A percentile compares a stretch with the other conserved stretches of the same genome.
Conservation (phyloP, 78 protist species). For the Trichosphaerium sp. region DNA sequence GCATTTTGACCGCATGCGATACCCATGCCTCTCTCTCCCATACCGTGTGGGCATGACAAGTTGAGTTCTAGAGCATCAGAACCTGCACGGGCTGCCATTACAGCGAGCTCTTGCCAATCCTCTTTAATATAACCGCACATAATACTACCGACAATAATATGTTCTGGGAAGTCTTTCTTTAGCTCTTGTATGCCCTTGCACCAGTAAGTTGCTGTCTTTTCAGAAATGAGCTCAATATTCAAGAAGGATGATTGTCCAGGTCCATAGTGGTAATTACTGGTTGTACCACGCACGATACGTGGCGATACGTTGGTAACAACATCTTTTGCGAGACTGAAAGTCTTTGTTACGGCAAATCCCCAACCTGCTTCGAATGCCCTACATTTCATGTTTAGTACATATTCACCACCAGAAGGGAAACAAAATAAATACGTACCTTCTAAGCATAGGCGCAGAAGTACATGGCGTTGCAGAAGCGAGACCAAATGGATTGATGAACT, state of each 20-base stretch:
- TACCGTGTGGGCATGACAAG: constrained; percentile 94
- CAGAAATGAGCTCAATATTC: constrained; percentile 91
- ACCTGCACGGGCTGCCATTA: constrained; percentile 60
- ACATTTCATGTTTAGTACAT: neutral
- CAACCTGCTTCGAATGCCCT: constrained; percentile 93
- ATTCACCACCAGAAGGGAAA: neutral
- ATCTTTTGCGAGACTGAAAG: constrained; percentile 85
- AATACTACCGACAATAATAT: constrained; percentile 72
- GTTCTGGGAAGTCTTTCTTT: constrained; percentile 76
- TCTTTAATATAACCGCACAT: constrained; percentile 74
- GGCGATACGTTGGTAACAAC: constrained; percentile 82
- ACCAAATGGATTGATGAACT: constrained; percentile 90
- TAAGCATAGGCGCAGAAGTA: constrained; percentile 75
- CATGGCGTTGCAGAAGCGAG: constrained; percentile 89
- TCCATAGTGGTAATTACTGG: constrained; percentile 66
- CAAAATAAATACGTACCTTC: neutral
- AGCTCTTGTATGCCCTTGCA: constrained; percentile 65
- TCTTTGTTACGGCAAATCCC: constrained; percentile 96
- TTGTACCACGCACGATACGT: constrained; percentile 75
- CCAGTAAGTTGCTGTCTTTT: constrained; percentile 89
- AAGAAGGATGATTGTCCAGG: constrained; percentile 87
- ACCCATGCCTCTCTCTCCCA: constrained; percentile 90
- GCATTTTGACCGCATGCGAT: constrained; percentile 85
- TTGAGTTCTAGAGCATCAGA: constrained; percentile 88
- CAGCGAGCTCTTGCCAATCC: constrained; percentile 82